Base-by-base conservation (phyloP, 306 rosid genomes). In the Vachellia collinsii region DNA sequence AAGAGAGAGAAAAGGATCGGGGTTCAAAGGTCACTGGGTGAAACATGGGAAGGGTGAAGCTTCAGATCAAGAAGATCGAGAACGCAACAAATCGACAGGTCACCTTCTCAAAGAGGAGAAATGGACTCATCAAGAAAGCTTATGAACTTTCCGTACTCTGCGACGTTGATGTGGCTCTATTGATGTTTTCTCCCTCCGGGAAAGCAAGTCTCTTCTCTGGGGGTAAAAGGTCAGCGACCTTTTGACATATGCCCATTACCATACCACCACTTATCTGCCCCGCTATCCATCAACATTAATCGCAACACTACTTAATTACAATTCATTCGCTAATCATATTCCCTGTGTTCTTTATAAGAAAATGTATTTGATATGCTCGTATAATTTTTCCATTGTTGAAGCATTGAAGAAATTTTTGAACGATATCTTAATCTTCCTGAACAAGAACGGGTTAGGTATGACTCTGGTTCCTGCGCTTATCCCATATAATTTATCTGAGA, bases 101-200 rank as follows among this genome's bases (percentile, higher is more conserved):
- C 70, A 92, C 94, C 73, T 92, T 90, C 92, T 92, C 94, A 1
- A 90, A 92, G 79, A 84, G 93, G 69, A 92, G 92, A 77, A 90
- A 86, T 62, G 92, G 94, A 5, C 79, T 92, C 12, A 80, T 89
- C 79, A 92, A 90, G 77, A 92, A 92, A 86, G 93, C 93, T 74
- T 92, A 87, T 46, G 93, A 92, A 79, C 87, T 90, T 63, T 90
- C 94, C 67, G 93, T 92, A 81, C 94, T 92, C 0, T 92, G 94
- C 58, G 93, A 92, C 77, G 91, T 92, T 83, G 91, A 89, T 89
- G 89, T 90, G 0, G 93, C 91, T 83, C 88, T 92, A n/a, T 83
- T 90, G 79, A 83, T 87, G 86, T 92, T 92, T 72, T 92, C 92
- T 17, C 88, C 97, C 0, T 85, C 93, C 34, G 91, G 93, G 3